Evolutionary conservation across 176 grass and related monocot genomes (phyloP).

Genomic region (Ensete ventricosum): DNA sequence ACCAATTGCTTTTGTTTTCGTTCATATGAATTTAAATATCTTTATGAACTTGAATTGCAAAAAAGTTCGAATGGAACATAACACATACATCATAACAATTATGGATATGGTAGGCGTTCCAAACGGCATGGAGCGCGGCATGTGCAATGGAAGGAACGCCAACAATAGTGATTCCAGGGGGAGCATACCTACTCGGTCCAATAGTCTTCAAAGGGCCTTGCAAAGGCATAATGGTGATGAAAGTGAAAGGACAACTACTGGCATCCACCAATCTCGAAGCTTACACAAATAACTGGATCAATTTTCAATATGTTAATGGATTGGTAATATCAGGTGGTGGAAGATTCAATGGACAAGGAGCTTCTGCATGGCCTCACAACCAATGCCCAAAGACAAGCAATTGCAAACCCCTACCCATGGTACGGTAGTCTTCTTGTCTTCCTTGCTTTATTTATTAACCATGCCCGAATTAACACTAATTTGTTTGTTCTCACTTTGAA

Average conservation of each 20-base stretch:
- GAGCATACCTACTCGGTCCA: slow-evolving; percentile 30
- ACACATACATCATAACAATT: neutral
- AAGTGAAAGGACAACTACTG: slow-evolving; percentile 26
- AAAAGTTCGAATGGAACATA: neutral
- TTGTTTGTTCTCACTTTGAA: neutral
- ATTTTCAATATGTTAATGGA: slow-evolving; percentile 30
- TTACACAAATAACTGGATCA: slow-evolving; percentile 54
- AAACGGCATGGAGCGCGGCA: slow-evolving; percentile 45
- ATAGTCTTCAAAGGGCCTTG: slow-evolving; percentile 40
- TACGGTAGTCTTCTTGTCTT: too few species aligned
- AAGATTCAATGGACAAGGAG: slow-evolving; percentile 46
- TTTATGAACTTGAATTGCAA: too few species aligned
- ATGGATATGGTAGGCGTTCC: slow-evolving; percentile 20
- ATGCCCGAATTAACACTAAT: neutral
- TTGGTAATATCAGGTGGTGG: slow-evolving; percentile 36
- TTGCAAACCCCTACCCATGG: slow-evolving; percentile 51
- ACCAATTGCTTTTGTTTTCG: too few species aligned
- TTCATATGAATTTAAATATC: too few species aligned
- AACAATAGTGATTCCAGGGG: slow-evolving; percentile 34
- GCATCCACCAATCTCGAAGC: slow-evolving; percentile 42
- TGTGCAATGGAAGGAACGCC: slow-evolving; percentile 27
- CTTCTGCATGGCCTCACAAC: slow-evolving; percentile 46
- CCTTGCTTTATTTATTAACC: too few species aligned
- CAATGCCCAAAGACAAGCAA: slow-evolving; percentile 34
- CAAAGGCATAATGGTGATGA: slow-evolving; percentile 38